Evolutionary conservation across 192 early-diverging fungal species (phyloP).

Genomic region (Mortierella hygrophila): DNA sequence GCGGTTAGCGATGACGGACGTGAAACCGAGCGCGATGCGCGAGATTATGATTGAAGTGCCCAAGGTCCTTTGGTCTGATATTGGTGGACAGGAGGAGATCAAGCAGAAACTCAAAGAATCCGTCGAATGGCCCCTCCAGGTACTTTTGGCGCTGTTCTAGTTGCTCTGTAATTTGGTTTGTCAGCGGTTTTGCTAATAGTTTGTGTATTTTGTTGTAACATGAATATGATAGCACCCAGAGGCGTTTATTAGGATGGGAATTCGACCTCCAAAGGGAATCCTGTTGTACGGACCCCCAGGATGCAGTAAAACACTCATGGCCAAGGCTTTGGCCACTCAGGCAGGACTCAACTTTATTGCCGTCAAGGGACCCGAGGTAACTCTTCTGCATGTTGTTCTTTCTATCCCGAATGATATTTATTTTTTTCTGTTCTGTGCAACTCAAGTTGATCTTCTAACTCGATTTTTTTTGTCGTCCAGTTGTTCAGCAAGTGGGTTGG

Average conservation of each 20-base stretch:
- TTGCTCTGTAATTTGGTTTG: neutral
- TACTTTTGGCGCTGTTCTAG: slow-evolving; percentile 24
- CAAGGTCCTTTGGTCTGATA: slow-evolving; percentile 91
- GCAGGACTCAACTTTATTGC: slow-evolving; percentile 97
- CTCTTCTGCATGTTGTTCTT: too few relatives aligned
- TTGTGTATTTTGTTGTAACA: too few relatives aligned
- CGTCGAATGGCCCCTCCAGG: slow-evolving; percentile 97
- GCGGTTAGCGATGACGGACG: slow-evolving; percentile 63
- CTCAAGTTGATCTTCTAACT: neutral
- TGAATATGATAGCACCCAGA: slow-evolving; percentile 81
- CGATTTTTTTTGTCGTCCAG: slow-evolving; percentile 54
- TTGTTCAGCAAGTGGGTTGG: slow-evolving; percentile 99
- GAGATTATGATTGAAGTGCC: slow-evolving; percentile 94
- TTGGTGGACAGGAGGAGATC: slow-evolving; percentile 94
- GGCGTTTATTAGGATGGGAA: slow-evolving; percentile 88
- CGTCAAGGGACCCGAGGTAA: slow-evolving; percentile 96
- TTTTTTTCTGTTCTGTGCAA: neutral
- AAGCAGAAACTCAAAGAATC: slow-evolving; percentile 94
- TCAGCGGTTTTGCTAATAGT: too few relatives aligned
- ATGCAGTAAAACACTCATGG: slow-evolving; percentile 97
- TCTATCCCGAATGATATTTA: too few relatives aligned
- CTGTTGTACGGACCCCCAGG: slow-evolving; percentile 99
- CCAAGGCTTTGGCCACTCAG: slow-evolving; percentile 97
- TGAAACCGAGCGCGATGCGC: slow-evolving; percentile 88
- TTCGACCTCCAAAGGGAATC: slow-evolving; percentile 96